Evolutionary conservation across 805 yeast species (phyloP), one percentile per base, ranked within the genome.

Genomic region (Cyberlindnera petersonii): DNA sequence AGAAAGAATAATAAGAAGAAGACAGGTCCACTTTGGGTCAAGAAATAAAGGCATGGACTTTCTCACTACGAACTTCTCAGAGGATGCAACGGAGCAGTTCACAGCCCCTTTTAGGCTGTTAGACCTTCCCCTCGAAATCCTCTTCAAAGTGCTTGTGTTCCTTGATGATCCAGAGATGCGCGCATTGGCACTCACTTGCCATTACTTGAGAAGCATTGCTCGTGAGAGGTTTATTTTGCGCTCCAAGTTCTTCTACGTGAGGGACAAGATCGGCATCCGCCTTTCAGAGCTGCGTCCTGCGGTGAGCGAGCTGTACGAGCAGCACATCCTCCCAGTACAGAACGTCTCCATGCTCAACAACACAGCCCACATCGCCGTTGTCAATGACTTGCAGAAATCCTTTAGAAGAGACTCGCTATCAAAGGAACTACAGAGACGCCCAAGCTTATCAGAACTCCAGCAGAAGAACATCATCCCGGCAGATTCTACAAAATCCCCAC

Each of bases 11-110:
- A 11, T 9, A 22, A 22, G 24, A 22, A 11, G 11, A 22, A 22
- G 24, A 22, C 10, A 22, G 24, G n/a, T n/a, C n/a, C n/a, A n/a
- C n/a, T n/a, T n/a, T n/a, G n/a, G n/a, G n/a, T n/a, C n/a, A n/a
- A n/a, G n/a, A n/a, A n/a, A n/a, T n/a, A n/a, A n/a, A 22, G 20
- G 9, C 4, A 53, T 53, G 58, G 51, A 53, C 39, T 53, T 49
- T 28, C 38, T 53, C 15, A 53, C 58, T 4, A 50, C 46, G 22
- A 51, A 50, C 42, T 53, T 53, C 36, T 23, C 33, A 1, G 44
- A 42, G 8, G 47, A 49, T 21, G 24, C 42, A 4, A 20, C 40
- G 5, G 30, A 18, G 2, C 28, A 37, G 16, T 48, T 47, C 36
- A 31, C 40, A 4, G 53, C 41, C 3, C 38, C 44, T 3, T 53